phyloP scores from a whole-genome alignment of 225 moss, liverwort and hornwort genomes.

The Rhytidiadelphus loreus region DNA sequence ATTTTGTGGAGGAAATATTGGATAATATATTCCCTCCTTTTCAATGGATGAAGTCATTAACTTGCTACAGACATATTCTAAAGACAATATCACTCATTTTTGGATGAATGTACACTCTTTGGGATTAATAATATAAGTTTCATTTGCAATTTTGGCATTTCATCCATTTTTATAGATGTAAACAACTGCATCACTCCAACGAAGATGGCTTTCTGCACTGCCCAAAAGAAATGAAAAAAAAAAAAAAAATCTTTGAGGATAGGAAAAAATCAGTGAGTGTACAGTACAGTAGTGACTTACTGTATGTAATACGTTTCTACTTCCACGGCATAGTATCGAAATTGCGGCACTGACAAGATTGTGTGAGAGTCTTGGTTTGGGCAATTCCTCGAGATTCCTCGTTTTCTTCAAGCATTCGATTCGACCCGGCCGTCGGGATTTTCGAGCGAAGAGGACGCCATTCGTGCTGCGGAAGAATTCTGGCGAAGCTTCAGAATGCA shows the following conservation, averaged over 20 bases:
- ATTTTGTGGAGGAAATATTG: background rate
- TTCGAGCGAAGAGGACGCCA: background rate
- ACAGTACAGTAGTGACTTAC: background rate
- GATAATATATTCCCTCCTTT: background rate
- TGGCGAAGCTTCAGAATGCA: background rate
- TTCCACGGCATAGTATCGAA: no score
- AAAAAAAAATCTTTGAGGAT: background rate
- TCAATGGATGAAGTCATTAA: background rate
- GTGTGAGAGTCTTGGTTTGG: no score
- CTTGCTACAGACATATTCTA: background rate
- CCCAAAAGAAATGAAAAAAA: background rate
- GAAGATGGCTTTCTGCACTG: background rate
- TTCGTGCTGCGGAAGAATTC: background rate
- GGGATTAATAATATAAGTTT: background rate
- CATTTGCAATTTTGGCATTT: background rate
- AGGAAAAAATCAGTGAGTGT: background rate
- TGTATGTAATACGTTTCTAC: background rate
- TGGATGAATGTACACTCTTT: background rate
- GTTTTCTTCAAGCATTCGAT: background rate
- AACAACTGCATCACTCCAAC: no score
- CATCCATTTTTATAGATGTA: background rate
- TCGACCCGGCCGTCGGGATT: background rate
- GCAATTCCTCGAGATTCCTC: background rate
- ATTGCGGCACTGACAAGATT: background rate
- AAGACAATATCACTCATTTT: background rate